phyloP scores from a whole-genome alignment of 768 basidiomycete species.

The Termitomyces bulborhizus region DNA sequence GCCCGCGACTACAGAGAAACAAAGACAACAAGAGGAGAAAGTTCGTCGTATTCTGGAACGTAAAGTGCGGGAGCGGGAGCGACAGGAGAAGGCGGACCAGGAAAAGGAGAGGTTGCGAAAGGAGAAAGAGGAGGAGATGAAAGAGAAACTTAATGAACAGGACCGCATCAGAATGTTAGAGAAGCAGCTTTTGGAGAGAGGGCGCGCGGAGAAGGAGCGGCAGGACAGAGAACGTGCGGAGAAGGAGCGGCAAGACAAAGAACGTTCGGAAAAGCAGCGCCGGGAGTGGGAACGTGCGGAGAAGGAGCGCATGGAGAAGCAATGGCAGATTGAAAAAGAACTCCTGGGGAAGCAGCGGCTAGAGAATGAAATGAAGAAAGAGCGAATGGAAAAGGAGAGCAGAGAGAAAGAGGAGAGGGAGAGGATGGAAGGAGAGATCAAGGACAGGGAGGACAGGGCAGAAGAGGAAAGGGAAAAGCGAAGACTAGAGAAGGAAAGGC shows the following conservation, averaged over 20 bases:
- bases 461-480: background rate
- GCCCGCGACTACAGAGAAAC: background rate
- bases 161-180: background rate
- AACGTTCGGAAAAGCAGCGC: background rate
- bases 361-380: background rate
- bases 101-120: conserved; percentile 1
- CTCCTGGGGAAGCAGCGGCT: background rate
- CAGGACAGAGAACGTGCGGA: background rate
- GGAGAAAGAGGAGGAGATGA: background rate
- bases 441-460: background rate
- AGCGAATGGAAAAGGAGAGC: background rate
- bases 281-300: background rate
- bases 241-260: background rate
- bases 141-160: conserved; percentile 1
- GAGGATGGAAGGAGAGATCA: background rate
- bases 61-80: conserved; percentile 10
- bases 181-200: background rate
- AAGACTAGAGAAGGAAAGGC: background rate
- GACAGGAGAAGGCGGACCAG: conserved; percentile 1
- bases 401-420: background rate
- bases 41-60: conserved; percentile 6
- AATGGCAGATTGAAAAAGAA: background rate
- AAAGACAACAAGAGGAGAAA: conserved; percentile 4
- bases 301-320: background rate
- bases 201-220: background rate